Evolutionary conservation across 148 eudicot genomes (phyloP).

Genomic region (Arbutus unedo): DNA sequence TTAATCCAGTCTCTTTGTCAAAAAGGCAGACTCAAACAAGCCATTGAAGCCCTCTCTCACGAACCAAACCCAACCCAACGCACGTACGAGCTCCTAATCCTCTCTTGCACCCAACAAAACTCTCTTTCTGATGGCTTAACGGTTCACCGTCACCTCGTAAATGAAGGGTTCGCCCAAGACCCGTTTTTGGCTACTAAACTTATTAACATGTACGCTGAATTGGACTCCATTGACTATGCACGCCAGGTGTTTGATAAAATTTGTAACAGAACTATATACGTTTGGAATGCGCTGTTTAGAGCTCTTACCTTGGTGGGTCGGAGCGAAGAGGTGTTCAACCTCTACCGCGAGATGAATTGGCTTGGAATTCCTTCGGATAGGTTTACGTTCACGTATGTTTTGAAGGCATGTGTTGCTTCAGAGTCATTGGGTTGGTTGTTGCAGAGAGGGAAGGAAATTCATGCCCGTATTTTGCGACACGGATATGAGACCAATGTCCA

Average conservation of each 20-base stretch:
- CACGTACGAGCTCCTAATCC: slow-evolving; percentile 77
- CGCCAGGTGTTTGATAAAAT: slow-evolving; percentile 81
- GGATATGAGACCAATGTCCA: slow-evolving; percentile 81
- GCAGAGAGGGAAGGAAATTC: slow-evolving; percentile 67
- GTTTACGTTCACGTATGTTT: slow-evolving; percentile 78
- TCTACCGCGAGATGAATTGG: slow-evolving; percentile 62
- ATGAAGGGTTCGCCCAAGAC: slow-evolving; percentile 70
- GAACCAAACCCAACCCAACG: slow-evolving; percentile 69
- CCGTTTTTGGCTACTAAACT: slow-evolving; percentile 82
- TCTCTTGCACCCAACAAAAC: slow-evolving; percentile 39
- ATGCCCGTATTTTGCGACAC: slow-evolving; percentile 68
- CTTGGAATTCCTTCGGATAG: slow-evolving; percentile 58
- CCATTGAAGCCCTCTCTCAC: slow-evolving; percentile 53
- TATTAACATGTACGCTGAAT: slow-evolving; percentile 60
- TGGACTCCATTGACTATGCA: slow-evolving; percentile 58
- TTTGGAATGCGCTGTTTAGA: slow-evolving; percentile 78
- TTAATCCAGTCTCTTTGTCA: slow-evolving; percentile 63
- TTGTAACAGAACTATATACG: slow-evolving; percentile 50
- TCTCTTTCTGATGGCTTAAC: slow-evolving; percentile 51
- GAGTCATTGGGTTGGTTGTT: slow-evolving; percentile 38
- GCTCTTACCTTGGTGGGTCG: slow-evolving; percentile 60
- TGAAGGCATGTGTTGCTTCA: slow-evolving; percentile 86
- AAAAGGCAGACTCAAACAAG: slow-evolving; percentile 60
- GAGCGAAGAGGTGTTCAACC: slow-evolving; percentile 67
- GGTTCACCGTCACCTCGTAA: slow-evolving; percentile 53